Conservation (phyloP, 2,329 filamentous ascomycete species). For the Colletotrichum somersetense region DNA sequence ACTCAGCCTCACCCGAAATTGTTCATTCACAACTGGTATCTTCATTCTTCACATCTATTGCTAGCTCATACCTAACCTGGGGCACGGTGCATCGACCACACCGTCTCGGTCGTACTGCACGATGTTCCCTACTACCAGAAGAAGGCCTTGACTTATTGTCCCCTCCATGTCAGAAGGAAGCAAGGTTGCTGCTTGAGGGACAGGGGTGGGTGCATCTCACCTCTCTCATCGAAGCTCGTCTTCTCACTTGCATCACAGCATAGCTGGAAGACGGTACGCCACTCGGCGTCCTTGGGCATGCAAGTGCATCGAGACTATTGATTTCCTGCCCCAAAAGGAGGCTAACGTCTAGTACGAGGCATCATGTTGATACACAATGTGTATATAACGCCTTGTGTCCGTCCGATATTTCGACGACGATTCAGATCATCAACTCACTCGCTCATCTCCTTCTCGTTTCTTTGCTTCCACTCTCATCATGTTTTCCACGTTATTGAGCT, state of each 20-base stretch:
- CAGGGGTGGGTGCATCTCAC: conserved; percentile 33
- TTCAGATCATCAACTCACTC: conserved; percentile 25
- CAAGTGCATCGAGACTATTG: conserved; percentile 36
- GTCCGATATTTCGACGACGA: conserved; percentile 8
- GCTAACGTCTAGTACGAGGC: conserved; percentile 2
- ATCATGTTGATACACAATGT: conserved; percentile 21
- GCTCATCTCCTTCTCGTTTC: conserved; percentile 28
- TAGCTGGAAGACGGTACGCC: conserved; percentile 19
- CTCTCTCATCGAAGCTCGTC: conserved; percentile 18
- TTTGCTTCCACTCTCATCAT: conserved; percentile 14
- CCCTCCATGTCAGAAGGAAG: conserved; percentile 39
- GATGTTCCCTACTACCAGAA: conserved; percentile 14
- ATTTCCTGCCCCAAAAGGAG: conserved; percentile 22
- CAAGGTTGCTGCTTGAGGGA: conserved; percentile 14
- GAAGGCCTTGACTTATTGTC: conserved; percentile 27
- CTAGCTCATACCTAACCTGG: not conserved
- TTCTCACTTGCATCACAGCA: conserved; percentile 34
- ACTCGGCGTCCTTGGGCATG: conserved; percentile 22
- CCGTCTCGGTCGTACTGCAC: conserved; percentile 23
- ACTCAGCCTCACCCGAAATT: conserved; percentile 34
- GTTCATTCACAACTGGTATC: not conserved
- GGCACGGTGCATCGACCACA: conserved; percentile 8
- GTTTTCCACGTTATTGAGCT: conserved; percentile 17
- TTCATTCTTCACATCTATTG: conserved; percentile 12
- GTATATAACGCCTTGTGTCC: conserved; percentile 32